Base-by-base conservation (phyloP, 2,329 filamentous ascomycete species). In the Hypoxylon sp. region DNA sequence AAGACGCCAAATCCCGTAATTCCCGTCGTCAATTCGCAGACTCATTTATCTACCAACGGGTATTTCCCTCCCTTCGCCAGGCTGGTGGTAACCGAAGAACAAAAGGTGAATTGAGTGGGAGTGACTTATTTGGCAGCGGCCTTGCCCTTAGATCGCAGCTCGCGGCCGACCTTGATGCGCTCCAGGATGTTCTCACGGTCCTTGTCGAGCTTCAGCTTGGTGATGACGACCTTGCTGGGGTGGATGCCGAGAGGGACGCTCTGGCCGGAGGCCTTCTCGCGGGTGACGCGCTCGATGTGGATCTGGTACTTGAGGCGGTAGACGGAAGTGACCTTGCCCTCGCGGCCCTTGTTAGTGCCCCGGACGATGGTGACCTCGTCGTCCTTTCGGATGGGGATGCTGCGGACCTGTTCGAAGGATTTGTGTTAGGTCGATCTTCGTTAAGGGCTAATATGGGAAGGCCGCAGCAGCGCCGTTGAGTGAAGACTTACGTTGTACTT, bases 291-390 rank as follows among this genome's bases (percentile, higher is more conserved):
- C 90, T 98, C 95, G 84, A 99, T 85, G 91, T 98, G 95, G 82
- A 99, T 91, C 82, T 94, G 89, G 86, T 96, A 99, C 87, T 98
- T 98, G 81, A 97, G 92, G 84, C 94, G 93, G 92, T 97, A 99
- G 83, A 98, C 95, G 80, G 93, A 93, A 79, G 91, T 94, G 86
- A 99, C 89, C 89, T 98, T 98, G 88, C 96, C 96, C 88, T 98
- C 95, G 80, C 94, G 93, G 82, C 95, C 96, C 90, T 98, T 98
- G 90, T 97, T 92, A 86, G 88, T 87, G 80, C 96, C 96, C 78
- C 96, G 94, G 82, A 95, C 91, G 80, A 99, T 92, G 81, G 88
- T 88, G 82, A 98, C 94, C 87, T 97, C 93, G 86, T 97, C 93
- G 82, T 97, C 95, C 88, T 97, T 97, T 88, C 95, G 93, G 88